Base-by-base conservation (phyloP, 164 flowering plant species). In the Chimonanthus salicifolius region DNA sequence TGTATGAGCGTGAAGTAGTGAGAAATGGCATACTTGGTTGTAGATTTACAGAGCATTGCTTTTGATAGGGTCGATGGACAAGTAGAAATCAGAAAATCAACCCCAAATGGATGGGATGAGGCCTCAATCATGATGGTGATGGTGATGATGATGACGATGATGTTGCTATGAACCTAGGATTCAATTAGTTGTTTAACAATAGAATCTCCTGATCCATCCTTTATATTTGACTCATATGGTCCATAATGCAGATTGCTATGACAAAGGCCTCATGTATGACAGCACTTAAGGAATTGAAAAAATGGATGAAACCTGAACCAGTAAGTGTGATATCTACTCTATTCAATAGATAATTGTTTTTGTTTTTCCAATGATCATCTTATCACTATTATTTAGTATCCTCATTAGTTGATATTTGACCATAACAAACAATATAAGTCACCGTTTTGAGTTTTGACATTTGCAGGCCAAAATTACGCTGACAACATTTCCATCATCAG, bases 401-500 rank as follows among this genome's bases (percentile, higher is more conserved):
- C 50, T 58, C 5, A 33, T 63, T 63, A 18, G 69, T 46, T 68
- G 70, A 68, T 68, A 47, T 49, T 68, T 44, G 68, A 9, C 11
- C 13, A 48, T 33, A 44, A 8, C 16, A 18, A 47, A 63, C 18
- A 11, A 50, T 4, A 15, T 16, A 9, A 7, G 10, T 15, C 4
- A 5, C 21, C 18, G 6, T 64, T 10, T 15, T 44, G 46, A 63
- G 7, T 48, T 47, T 6, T 13, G 16, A 16, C 20, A 58, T 64
- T 73, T 73, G 58, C 86, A 90, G 95, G 95, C 73, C 8, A 80
- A 82, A 77, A 83, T 88, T 33, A 62, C 88, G 67, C 7, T 86
- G 10, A 75, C 86, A 45, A 83, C 89, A 15, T 83, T 68, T 75
- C 92, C 91, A 20, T 86, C 92, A n/a, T 84, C 89, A 21, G 90